Evolutionary conservation across 2,329 filamentous ascomycete genomes (phyloP).

Genomic region (Venturiaceae sp.): DNA sequence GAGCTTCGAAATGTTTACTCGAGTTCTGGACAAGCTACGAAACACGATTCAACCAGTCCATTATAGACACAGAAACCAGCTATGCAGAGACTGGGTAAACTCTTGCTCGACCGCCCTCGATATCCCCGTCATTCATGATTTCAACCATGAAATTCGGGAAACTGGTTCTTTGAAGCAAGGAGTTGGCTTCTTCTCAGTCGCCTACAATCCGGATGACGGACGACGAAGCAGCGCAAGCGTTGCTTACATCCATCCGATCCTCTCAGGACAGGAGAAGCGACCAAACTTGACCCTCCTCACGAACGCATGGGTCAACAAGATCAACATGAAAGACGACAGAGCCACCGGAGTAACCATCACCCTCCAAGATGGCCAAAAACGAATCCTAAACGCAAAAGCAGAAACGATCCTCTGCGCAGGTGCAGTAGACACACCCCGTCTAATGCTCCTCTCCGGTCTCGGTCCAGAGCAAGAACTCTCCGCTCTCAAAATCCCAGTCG

Average conservation of each 20-base stretch:
- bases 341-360: slow-evolving; percentile 67
- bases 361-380: slow-evolving; percentile 48
- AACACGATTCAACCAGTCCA: slow-evolving; percentile 90
- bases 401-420: slow-evolving; percentile 77
- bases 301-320: slow-evolving; percentile 75
- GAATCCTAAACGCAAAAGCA: slow-evolving; percentile 49
- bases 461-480: slow-evolving; percentile 38
- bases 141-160: slow-evolving; percentile 72
- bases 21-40: slow-evolving; percentile 71
- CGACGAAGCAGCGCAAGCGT: slow-evolving; percentile 78
- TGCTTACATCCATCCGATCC: slow-evolving; percentile 86
- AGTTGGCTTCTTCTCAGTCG: slow-evolving; percentile 83
- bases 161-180: slow-evolving; percentile 64
- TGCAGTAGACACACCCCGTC: slow-evolving; percentile 69
- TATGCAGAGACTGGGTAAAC: slow-evolving; percentile 83
- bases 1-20: slow-evolving; percentile 77
- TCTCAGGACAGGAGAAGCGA: slow-evolving; percentile 70
- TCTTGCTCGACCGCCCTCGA: slow-evolving; percentile 69
- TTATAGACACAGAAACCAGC: slow-evolving; percentile 74
- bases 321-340: slow-evolving; percentile 60
- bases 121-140: slow-evolving; percentile 75
- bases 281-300: slow-evolving; percentile 81
- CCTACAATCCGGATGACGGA: slow-evolving; percentile 84
- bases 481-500: slow-evolving; percentile 40
- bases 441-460: slow-evolving; percentile 44